Evolutionary conservation across 441 rosid species (phyloP).

Genomic region (Erodium trifolium): DNA sequence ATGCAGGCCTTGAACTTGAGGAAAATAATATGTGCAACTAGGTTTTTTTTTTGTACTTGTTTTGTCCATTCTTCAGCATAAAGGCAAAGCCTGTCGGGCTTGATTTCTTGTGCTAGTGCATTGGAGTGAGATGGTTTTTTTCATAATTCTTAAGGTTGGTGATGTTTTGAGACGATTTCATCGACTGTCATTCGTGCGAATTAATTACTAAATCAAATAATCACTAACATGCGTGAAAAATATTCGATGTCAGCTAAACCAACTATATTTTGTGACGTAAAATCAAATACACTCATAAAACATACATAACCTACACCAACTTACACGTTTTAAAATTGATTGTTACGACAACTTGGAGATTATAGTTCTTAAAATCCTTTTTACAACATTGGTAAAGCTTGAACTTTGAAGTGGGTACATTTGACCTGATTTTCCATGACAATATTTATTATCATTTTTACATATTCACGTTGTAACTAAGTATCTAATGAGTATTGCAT

Average conservation of each 20-base stretch:
- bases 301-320: too few species aligned
- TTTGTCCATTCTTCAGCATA: not conserved
- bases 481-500: too few species aligned
- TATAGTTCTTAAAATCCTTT: too few species aligned
- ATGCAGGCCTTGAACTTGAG: not conserved
- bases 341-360: too few species aligned
- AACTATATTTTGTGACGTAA: not conserved
- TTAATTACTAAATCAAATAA: too few species aligned
- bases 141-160: not conserved
- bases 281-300: not conserved
- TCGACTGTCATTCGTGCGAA: too few species aligned
- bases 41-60: not conserved
- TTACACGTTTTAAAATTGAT: too few species aligned
- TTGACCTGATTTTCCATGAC: not conserved
- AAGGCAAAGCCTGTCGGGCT: not conserved
- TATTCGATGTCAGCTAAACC: not conserved
- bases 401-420: too few species aligned
- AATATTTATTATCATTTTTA: not conserved
- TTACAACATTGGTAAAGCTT: too few species aligned
- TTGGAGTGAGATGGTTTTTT: not conserved
- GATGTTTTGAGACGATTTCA: not conserved
- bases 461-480: too few species aligned
- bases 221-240: too few species aligned
- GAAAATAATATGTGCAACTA: not conserved
- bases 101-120: not conserved